phyloP scores from a whole-genome alignment of 2,329 filamentous ascomycete genomes.

The Colletotrichum shisoi region DNA sequence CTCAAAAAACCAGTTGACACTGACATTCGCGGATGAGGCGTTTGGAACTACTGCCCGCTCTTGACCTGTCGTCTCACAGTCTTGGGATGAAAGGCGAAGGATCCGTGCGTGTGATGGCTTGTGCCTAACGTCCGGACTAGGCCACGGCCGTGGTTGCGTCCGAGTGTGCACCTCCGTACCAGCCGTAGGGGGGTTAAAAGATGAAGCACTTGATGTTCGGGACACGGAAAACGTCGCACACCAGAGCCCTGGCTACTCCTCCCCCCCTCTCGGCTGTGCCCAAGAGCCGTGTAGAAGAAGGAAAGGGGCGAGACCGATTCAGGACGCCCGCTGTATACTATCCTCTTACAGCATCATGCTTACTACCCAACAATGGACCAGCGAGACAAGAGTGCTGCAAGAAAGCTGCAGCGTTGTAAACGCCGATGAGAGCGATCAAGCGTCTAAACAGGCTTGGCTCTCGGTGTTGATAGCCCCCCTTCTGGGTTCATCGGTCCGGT shows the following conservation, averaged over 20 bases:
- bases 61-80: conserved; percentile 10
- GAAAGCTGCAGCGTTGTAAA: conserved; percentile 16
- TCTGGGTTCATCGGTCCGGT: background rate
- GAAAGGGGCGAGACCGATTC: background rate
- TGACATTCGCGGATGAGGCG: conserved; percentile 6
- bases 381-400: background rate
- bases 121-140: background rate
- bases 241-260: conserved; percentile 2
- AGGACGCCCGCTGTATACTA: background rate
- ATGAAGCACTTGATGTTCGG: conserved; percentile 26
- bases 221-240: conserved; percentile 1
- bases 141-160: background rate
- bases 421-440: background rate
- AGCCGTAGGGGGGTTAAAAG: background rate
- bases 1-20: conserved; percentile 8
- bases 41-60: conserved; percentile 28
- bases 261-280: conserved; percentile 22
- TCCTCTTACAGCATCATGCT: background rate
- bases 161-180: background rate
- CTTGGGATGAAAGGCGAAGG: conserved; percentile 25
- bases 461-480: background rate
- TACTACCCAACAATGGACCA: background rate
- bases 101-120: conserved; percentile 19
- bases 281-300: conserved; percentile 23
- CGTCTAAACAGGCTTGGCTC: conserved; percentile 9